Evolutionary conservation across 2,329 filamentous ascomycete genomes (phyloP), one percentile per base, ranked within the genome.

Genomic region (Pseudogymnoascus sp.): DNA sequence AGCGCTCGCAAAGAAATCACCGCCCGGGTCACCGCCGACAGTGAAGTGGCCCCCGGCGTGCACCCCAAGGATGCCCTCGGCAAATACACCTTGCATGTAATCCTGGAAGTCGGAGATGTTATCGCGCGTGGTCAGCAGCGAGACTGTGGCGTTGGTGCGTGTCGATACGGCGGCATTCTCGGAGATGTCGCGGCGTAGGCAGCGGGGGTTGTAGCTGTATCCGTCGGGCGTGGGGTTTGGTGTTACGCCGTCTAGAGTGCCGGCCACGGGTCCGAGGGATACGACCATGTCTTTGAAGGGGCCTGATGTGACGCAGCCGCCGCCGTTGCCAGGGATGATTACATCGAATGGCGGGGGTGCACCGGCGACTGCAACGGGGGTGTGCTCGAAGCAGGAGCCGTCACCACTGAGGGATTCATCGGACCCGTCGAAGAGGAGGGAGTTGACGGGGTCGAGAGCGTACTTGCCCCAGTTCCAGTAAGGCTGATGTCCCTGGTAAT

Each of bases 391-490:
- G 59, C 70, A 74, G 2, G 64, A 73, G 21, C 82, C 81, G 64
- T 84, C 78, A 18, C 81, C 79, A 25, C 77, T 77, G 75, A 83
- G 72, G 62, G 77, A 79, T 60, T 78, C 81, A 25, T 76, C 77
- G 65, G 78, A 80, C 59, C 83, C 83, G 66, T 84, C 81, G 65
- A 86, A 84, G 59, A 84, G 70, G 12, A 82, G 79, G 0, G 81
- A 83, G 62, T 78, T 76, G 65, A 72, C 67, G 1, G 77, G 75
- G 66, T 84, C 78, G 2, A 74, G 65, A 2, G 78, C 74, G 72
- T 78, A 79, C 61, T 76, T 75, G 2, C 77, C 77, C 79, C 81
- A 84, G 70, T 84, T 80, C 74, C 64, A 66, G 62, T 68, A 67
- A 59, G 78, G 78, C 62, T 78, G 75, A 4, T 73, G 71, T 12